These are phyloP conservation scores for Escallonia rubra DNA, from an alignment of 129 eudicot species.

Conservation along the genomic window DNA sequence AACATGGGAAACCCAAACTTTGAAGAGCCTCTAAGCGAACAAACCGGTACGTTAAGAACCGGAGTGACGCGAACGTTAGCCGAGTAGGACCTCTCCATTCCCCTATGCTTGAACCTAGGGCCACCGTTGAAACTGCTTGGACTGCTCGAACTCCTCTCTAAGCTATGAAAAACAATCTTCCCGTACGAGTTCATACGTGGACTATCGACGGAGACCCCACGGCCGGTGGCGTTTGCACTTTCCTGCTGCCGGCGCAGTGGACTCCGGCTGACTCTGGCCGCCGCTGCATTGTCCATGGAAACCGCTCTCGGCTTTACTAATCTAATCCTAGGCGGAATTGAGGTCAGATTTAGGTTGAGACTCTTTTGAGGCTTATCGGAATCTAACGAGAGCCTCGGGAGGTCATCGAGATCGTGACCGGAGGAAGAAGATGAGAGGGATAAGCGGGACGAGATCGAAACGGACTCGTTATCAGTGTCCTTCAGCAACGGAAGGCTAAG, in stretches of 20 bases:
- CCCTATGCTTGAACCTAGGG: slow-evolving; percentile 49
- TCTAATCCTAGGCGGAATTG: slow-evolving; percentile 38
- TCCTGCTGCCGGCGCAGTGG: slow-evolving; percentile 36
- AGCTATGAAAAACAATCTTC: slow-evolving; percentile 63
- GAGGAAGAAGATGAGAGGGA: slow-evolving; percentile 67
- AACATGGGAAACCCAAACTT: slow-evolving; percentile 68
- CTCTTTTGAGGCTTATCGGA: slow-evolving; percentile 33
- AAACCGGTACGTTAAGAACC: slow-evolving; percentile 83
- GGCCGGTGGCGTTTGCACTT: slow-evolving; percentile 6
- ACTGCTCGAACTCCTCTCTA: slow-evolving; percentile 89
- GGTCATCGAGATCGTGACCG: slow-evolving; percentile 51
- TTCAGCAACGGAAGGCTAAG: slow-evolving; percentile 51
- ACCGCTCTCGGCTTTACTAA: slow-evolving; percentile 24
- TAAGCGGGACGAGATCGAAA: slow-evolving; percentile 48
- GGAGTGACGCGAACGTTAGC: slow-evolving; percentile 76
- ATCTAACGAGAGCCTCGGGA: slow-evolving; percentile 75
- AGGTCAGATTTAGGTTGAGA: slow-evolving; percentile 8
- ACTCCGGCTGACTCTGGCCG: slow-evolving; percentile 32
- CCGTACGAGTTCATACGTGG: slow-evolving; percentile 89
- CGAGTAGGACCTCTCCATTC: slow-evolving; percentile 79
- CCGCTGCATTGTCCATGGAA: slow-evolving; percentile 21
- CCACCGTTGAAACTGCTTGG: slow-evolving; percentile 82
- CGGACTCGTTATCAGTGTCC: slow-evolving; percentile 45
- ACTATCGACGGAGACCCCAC: slow-evolving; percentile 62
- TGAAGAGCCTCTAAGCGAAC: slow-evolving; percentile 66